These are phyloP conservation scores for Ophiostoma ulmi DNA, from an alignment of 2,329 filamentous ascomycete species.

Conservation along the genomic window DNA sequence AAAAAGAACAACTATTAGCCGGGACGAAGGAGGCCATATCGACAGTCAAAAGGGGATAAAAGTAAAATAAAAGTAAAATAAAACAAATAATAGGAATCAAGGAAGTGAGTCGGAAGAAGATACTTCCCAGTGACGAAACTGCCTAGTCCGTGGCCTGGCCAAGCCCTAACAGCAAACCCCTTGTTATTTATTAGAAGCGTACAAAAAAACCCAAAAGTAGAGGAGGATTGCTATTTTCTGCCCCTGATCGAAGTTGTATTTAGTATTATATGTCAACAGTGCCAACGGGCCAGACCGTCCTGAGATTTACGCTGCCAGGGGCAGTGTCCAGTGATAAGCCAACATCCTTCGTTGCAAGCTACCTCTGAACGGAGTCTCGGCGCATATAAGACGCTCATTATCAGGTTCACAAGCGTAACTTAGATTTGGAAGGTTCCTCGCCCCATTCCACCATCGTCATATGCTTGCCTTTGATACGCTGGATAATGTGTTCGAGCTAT, in stretches of 20 bases:
- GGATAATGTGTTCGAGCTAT: neutral
- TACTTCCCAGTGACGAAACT: neutral
- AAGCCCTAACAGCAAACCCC: neutral
- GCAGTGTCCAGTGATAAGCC: neutral
- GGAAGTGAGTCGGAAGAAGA: neutral
- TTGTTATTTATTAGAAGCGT: neutral
- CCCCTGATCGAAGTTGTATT: neutral
- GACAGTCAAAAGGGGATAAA: neutral
- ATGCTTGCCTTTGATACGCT: too few species aligned
- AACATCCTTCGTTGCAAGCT: neutral
- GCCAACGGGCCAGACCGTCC: slow-evolving; percentile 7
- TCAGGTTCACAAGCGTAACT: neutral
- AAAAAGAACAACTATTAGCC: too few species aligned
- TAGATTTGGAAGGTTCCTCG: too few species aligned
- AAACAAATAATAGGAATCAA: neutral
- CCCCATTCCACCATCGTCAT: too few species aligned
- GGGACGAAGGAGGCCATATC: neutral
- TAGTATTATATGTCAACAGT: neutral
- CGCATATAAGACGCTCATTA: neutral
- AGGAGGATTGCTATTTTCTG: neutral
- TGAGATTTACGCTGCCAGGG: neutral
- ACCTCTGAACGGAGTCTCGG: too few species aligned
- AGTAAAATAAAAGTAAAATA: neutral
- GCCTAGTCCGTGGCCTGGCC: neutral
- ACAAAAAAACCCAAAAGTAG: neutral